Evolutionary conservation across 1,284 basidiomycete species (phyloP).

Genomic region (Ceratobasidium sp.): DNA sequence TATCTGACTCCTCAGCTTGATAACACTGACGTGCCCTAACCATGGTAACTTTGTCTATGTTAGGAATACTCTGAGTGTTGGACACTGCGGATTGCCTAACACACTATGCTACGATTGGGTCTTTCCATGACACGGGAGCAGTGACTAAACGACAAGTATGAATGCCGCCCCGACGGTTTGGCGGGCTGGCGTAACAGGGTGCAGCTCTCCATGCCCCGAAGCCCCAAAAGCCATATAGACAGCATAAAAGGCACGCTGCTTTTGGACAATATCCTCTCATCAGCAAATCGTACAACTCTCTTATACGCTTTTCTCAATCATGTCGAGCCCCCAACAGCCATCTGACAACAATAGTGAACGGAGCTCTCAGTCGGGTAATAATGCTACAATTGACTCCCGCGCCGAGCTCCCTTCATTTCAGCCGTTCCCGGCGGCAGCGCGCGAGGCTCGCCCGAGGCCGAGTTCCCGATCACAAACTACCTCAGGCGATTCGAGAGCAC

Average conservation of each 20-base stretch:
- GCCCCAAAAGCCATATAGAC: too few relatives aligned
- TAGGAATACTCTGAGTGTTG: constrained; percentile 2
- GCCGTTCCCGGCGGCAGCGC: constrained; percentile 19
- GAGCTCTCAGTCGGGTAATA: not conserved
- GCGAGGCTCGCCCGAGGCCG: constrained; percentile 14
- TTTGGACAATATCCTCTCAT: not conserved
- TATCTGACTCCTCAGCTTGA: not conserved
- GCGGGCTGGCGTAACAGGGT: too few relatives aligned
- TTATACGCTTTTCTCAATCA: not conserved
- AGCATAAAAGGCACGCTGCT: not conserved
- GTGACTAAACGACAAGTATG: not conserved
- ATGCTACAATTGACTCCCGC: not conserved
- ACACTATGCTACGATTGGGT: not conserved
- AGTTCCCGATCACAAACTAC: not conserved
- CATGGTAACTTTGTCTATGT: constrained; percentile 9
- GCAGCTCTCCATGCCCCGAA: too few relatives aligned
- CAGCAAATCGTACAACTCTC: not conserved
- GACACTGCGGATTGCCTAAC: not conserved
- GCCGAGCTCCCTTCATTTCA: constrained; percentile 31
- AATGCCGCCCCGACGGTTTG: too few relatives aligned
- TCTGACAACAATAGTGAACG: not conserved
- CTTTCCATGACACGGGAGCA: not conserved
- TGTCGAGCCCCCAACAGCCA: constrained; percentile 30
- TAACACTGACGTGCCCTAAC: not conserved
- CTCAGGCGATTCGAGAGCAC: not conserved